Evolutionary conservation across 164 flowering plant species (phyloP).

Genomic region (Platanus orientalis): DNA sequence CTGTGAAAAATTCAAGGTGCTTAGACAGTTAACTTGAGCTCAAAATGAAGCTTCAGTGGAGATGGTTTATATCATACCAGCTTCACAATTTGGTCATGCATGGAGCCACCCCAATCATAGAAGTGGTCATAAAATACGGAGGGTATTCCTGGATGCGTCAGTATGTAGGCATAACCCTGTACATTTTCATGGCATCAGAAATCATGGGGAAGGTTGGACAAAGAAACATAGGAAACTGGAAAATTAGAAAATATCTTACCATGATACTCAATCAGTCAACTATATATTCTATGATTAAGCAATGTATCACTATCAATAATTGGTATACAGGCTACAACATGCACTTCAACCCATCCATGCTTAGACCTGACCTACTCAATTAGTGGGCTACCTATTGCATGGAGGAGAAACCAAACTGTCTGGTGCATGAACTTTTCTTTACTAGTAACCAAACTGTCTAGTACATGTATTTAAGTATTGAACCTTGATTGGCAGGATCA

Average conservation of each 20-base stretch:
- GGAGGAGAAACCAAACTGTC: too few relatives aligned
- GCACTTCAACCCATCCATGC: background rate
- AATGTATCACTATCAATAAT: too few relatives aligned
- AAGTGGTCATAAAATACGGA: constrained; percentile 87
- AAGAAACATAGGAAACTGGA: too few relatives aligned
- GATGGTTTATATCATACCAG: constrained; percentile 45
- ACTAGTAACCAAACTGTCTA: too few relatives aligned
- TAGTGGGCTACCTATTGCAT: background rate
- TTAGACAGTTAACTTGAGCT: background rate
- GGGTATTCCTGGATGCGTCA: constrained; percentile 94
- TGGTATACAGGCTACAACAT: too few relatives aligned
- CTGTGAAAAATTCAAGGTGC: constrained; percentile 32
- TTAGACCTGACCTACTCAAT: background rate
- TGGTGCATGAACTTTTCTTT: too few relatives aligned
- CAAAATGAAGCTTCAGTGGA: background rate
- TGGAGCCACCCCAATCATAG: constrained; percentile 69
- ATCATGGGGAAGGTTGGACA: too few relatives aligned
- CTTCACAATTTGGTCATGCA: constrained; percentile 78
- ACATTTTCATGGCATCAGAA: background rate
- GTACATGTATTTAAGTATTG: too few relatives aligned
- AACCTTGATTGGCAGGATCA: background rate
- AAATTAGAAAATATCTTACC: too few relatives aligned
- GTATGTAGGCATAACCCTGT: constrained; percentile 91
- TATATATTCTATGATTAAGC: too few relatives aligned
- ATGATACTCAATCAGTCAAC: too few relatives aligned